Conservation (phyloP, 305 asterid genomes). For the Fraxinus floribunda region DNA sequence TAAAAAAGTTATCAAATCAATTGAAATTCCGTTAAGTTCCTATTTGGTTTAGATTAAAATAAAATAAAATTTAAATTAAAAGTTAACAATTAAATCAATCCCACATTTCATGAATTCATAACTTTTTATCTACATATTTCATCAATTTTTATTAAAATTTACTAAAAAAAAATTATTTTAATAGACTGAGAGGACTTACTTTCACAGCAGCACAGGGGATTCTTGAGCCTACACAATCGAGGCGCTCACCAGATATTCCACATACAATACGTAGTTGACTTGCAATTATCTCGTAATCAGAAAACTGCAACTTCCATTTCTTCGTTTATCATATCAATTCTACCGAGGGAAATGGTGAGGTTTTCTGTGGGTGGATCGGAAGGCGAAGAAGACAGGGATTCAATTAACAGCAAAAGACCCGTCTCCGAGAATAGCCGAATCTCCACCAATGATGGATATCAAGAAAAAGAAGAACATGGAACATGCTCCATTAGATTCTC, state of each 20-base stretch:
- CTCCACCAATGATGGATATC: neutral
- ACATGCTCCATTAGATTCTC: neutral
- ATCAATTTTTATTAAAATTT: too few species aligned
- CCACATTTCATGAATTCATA: too few species aligned
- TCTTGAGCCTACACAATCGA: neutral
- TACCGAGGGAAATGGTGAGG: conserved; percentile 32
- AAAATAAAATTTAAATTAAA: too few species aligned
- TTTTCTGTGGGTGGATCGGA: conserved; percentile 44
- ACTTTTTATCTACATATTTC: too few species aligned
- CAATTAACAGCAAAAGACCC: conserved; percentile 21
- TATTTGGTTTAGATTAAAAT: neutral
- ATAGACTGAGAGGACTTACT: too few species aligned
- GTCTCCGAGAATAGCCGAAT: conserved; percentile 28
- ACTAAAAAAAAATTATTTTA: too few species aligned
- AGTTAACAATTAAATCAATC: neutral
- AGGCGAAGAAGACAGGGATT: conserved; percentile 30
- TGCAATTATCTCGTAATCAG: neutral
- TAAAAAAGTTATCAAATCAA: neutral
- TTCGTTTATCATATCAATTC: neutral
- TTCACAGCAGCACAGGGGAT: neutral
- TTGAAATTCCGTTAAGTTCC: neutral
- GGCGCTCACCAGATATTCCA: neutral
- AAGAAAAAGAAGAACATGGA: neutral
- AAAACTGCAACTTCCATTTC: neutral
- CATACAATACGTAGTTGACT: neutral